Conservation (phyloP, 148 eudicot species). For the Cornus florida region DNA sequence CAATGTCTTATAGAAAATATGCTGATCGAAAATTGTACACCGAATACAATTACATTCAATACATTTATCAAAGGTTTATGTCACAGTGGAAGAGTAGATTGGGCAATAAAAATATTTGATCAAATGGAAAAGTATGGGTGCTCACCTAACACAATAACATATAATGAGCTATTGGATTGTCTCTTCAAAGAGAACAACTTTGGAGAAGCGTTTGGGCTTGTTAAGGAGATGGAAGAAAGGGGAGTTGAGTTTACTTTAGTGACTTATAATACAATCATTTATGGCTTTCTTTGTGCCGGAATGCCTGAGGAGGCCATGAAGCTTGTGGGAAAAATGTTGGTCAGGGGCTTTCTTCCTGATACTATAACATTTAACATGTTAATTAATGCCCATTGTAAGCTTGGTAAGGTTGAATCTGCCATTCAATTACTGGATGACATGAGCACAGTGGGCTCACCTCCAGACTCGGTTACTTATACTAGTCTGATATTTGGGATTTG, state of each 20-base stretch:
- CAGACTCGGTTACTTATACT: slow-evolving; percentile 57
- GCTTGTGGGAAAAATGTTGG: slow-evolving; percentile 63
- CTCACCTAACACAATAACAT: slow-evolving; percentile 48
- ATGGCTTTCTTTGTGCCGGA: slow-evolving; percentile 48
- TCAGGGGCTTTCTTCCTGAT: slow-evolving; percentile 40
- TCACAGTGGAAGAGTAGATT: slow-evolving; percentile 47
- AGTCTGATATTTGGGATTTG: slow-evolving; percentile 58
- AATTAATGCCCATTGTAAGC: slow-evolving; percentile 50
- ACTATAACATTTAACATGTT: slow-evolving; percentile 58
- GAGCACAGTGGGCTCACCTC: slow-evolving; percentile 32
- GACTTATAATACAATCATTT: slow-evolving; percentile 60
- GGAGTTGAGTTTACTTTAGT: slow-evolving; percentile 53
- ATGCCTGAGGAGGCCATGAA: slow-evolving; percentile 46
- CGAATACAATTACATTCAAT: slow-evolving; percentile 71
- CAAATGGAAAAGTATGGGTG: slow-evolving; percentile 56
- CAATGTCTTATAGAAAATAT: slow-evolving; percentile 55
- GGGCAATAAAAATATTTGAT: slow-evolving; percentile 54
- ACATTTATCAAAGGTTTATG: slow-evolving; percentile 65
- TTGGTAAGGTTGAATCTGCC: slow-evolving; percentile 46
- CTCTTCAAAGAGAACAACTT: slow-evolving; percentile 50
- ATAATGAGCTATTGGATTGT: slow-evolving; percentile 63
- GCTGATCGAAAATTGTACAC: slow-evolving; percentile 55
- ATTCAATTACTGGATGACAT: slow-evolving; percentile 45
- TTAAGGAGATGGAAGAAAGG: slow-evolving; percentile 53
- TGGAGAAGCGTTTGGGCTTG: slow-evolving; percentile 32